phyloP scores from a whole-genome alignment of 345 rosid genomes.

The Theobroma cacao region DNA sequence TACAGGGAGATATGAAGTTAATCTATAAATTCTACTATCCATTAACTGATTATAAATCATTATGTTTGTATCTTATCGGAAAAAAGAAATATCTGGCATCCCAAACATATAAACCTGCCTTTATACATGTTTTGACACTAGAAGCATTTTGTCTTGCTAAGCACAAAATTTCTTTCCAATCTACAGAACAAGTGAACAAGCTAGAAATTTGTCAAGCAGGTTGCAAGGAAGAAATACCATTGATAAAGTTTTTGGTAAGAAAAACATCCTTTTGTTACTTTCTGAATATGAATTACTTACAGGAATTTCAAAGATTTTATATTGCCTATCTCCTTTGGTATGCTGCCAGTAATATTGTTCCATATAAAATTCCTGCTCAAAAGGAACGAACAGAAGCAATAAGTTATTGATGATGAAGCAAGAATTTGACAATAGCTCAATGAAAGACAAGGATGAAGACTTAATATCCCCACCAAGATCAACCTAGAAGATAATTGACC shows the following conservation, averaged over 20 bases:
- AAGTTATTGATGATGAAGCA: background rate
- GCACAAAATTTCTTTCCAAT: background rate
- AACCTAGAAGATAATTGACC: background rate
- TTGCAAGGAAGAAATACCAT: background rate
- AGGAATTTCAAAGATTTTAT: constrained; percentile 31
- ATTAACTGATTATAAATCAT: background rate
- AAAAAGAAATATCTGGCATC: background rate
- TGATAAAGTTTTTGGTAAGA: background rate
- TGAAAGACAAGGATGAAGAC: background rate
- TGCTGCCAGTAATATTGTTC: constrained; percentile 39
- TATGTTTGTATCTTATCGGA: background rate
- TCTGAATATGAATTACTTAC: constrained; percentile 27
- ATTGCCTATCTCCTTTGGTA: constrained; percentile 44
- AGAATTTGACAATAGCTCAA: background rate
- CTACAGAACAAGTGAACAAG: background rate
- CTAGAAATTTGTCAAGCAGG: background rate
- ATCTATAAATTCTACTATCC: background rate
- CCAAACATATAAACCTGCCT: background rate
- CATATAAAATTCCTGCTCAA: constrained; percentile 46
- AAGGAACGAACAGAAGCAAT: background rate
- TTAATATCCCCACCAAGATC: background rate
- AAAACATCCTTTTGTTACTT: background rate
- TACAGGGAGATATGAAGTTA: background rate
- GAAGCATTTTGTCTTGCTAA: background rate
- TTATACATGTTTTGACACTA: background rate